Evolutionary conservation across 2,329 filamentous ascomycete species (phyloP).

Genomic region (Fusarium caatingaense): DNA sequence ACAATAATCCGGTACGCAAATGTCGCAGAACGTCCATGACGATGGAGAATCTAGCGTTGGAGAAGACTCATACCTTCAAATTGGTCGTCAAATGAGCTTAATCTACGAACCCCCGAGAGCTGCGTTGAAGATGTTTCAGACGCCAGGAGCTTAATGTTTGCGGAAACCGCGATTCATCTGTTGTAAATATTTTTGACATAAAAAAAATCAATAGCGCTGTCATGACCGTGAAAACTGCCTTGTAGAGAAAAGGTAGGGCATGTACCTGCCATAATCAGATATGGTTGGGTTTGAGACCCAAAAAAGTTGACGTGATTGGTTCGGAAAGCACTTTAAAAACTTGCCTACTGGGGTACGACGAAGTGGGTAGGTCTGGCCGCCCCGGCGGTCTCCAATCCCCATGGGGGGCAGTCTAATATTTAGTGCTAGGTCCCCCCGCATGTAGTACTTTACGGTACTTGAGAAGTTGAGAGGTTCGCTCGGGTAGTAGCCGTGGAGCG

Average conservation of each 20-base stretch:
- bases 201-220: neutral
- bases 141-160: neutral
- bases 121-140: neutral
- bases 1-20: conserved; percentile 4
- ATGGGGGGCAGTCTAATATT: conserved; percentile 11
- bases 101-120: neutral
- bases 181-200: neutral
- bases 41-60: neutral
- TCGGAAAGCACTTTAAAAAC: conserved; percentile 22
- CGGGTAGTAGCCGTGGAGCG: neutral
- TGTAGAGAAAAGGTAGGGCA: conserved; percentile 10
- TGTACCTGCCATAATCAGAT: conserved; percentile 39
- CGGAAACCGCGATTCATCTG: conserved; percentile 7
- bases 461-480: conserved; percentile 2
- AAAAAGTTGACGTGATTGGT: conserved; percentile 28
- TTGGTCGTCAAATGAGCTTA: neutral
- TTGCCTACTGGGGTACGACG: conserved; percentile 14
- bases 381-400: conserved; percentile 41
- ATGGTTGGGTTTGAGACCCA: conserved; percentile 13
- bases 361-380: conserved; percentile 11
- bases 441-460: conserved; percentile 29
- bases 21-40: neutral
- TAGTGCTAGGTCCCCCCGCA: conserved; percentile 20
- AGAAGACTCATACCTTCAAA: neutral
- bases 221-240: neutral